Evolutionary conservation across 352 stramenopile genomes (phyloP).

Genomic region (Pythium plurisporium): DNA sequence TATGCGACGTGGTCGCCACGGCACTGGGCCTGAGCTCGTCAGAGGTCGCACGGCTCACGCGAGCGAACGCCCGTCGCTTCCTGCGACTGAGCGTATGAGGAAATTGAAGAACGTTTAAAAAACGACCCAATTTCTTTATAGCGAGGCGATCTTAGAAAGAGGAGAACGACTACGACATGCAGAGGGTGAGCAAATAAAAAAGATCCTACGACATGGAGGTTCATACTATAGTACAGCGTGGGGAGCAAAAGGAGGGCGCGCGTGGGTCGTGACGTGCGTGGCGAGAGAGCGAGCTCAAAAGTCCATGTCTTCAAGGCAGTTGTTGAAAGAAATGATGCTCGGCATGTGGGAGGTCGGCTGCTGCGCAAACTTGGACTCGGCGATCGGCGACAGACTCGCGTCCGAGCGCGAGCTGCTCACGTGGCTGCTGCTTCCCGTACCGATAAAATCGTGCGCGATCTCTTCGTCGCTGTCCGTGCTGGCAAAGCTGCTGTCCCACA

Average conservation of each 20-base stretch:
- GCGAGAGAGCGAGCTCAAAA: constrained; percentile 14
- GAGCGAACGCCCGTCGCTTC: constrained; percentile 67
- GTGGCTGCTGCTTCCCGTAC: neutral
- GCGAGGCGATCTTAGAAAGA: no score
- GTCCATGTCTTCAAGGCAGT: constrained; percentile 31
- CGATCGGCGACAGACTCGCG: constrained; percentile 14
- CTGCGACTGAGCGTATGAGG: constrained; percentile 32
- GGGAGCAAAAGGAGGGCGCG: neutral
- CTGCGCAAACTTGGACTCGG: constrained; percentile 6
- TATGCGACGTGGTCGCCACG: constrained; percentile 53
- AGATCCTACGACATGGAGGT: neutral
- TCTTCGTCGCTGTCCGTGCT: constrained; percentile 78
- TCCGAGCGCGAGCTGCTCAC: constrained; percentile 4
- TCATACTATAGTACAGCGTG: constrained; percentile 4
- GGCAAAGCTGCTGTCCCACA: constrained; percentile 39
- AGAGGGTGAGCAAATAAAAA: no score
- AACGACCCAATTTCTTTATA: neutral
- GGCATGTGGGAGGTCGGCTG: constrained; percentile 2
- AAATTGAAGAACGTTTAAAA: neutral
- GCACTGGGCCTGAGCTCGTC: constrained; percentile 38
- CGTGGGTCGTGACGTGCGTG: neutral
- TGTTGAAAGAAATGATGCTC: constrained; percentile 79
- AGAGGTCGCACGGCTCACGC: constrained; percentile 59
- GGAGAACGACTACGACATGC: no score
- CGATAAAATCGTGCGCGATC: constrained; percentile 33